Evolutionary conservation across 2,329 filamentous ascomycete genomes (phyloP), one percentile per base, ranked within the genome.

Genomic region (Fusarium staphyleae): DNA sequence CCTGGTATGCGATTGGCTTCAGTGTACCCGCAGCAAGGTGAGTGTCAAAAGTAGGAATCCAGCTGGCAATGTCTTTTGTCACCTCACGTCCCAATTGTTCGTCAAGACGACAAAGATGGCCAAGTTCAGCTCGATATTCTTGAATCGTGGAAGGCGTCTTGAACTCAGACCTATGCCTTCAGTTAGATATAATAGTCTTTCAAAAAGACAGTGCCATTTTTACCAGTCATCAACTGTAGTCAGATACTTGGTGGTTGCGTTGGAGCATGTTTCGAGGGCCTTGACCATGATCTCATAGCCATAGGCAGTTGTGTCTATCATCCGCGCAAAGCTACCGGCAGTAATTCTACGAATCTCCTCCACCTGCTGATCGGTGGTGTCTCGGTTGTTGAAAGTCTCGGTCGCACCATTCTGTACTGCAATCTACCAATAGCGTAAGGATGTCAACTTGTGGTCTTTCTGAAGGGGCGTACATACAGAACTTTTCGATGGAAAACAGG

Each of bases 181-280:
- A 1, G 6, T 41, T 14, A 47, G 39, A 16, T 2, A 15, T 7
- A 3, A 16, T n/a, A 6, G 8, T 1, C 5, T 34, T 5, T 34
- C 3, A n/a, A 12, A n/a, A 4, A 2, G 2, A 5, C 3, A 10
- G 22, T 1, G 5, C 8, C 8, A 4, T 4, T 41, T 59, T 57
- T 53, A 75, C 74, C 70, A 73, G 42, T 70, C 70, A 54, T 75
- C 71, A 2, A 69, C 70, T 0, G 69, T 72, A 1, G 66, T 55
- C 33, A 74, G 72, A 34, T 67, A 69, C 43, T 74, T 75, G 3
- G 41, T 32, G 9, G 41, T 26, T 2, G 47, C 66, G 2, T 50
- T 60, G 2, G 70, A 67, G 9, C 60, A 39, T 4, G 12, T 55
- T 32, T 62, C 57, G 1, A 76, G 63, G 11, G 70, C 70, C 37